Percentiles rank a stretch among this genome's conserved stretches.
phyloP scores from a whole-genome alignment of 2,329 filamentous ascomycete species.

The Cladosporium cucumerinum region DNA sequence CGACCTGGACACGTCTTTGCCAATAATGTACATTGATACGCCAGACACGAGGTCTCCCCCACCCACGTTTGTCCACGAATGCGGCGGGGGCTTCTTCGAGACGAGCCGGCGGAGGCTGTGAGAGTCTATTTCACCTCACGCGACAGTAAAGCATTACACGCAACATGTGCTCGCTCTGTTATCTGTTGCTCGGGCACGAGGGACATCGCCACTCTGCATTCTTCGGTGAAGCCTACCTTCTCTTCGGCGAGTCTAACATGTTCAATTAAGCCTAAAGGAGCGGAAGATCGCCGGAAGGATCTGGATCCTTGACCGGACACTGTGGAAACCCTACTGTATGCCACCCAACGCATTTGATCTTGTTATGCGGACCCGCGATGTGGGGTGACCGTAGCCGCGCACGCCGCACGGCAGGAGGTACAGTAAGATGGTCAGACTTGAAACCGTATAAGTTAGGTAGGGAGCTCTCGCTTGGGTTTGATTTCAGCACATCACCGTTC shows the following conservation, averaged over 20 bases:
- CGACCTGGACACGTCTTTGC: neutral
- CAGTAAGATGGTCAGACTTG: neutral
- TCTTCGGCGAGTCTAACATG: neutral
- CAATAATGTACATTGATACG: neutral
- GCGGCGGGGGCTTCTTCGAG: neutral
- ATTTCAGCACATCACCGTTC: neutral
- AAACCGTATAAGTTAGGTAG: neutral
- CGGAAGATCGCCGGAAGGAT: conserved; percentile 9
- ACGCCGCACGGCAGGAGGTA: neutral
- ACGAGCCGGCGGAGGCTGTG: neutral
- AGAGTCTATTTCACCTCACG: neutral
- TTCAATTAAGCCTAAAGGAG: neutral
- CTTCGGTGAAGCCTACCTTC: too few species aligned
- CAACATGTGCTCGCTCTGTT: neutral
- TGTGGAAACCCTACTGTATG: neutral
- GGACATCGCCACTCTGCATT: neutral
- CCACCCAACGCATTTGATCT: neutral
- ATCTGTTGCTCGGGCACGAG: neutral
- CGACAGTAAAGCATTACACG: neutral
- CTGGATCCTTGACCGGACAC: neutral
- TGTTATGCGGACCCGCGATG: neutral
- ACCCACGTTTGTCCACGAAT: neutral
- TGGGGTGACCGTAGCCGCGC: conserved; percentile 1
- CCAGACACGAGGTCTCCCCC: neutral
- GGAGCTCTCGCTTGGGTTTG: neutral